Evolutionary conservation across 2,329 filamentous ascomycete genomes (phyloP), one percentile per base, ranked within the genome.

Genomic region (Penicillium brasilianum): DNA sequence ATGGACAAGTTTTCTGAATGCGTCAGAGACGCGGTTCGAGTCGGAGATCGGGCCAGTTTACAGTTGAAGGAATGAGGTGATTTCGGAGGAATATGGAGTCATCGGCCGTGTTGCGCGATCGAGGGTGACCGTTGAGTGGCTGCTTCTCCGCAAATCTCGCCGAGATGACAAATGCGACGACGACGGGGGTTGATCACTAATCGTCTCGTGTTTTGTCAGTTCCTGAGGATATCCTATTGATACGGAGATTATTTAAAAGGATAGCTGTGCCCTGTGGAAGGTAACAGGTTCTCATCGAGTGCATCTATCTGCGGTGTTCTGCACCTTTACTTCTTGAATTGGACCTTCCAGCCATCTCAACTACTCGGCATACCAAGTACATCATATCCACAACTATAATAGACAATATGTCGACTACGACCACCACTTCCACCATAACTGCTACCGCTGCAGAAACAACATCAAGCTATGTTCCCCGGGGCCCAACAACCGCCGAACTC

Each of bases 401-500:
- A 49, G 52, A 54, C 39, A 55, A 46, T 18, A 49, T 39, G 25
- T 41, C 62, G 13, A 80, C 68, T 9, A 72, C 62, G 52, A 72
- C 64, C 48, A 75, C 61, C 44, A 66, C 59, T 10, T 67, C 69
- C 11, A 60, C 56, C 25, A 61, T 69, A 41, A 73, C 50, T 25
- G 32, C 54, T 5, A 43, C 55, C 18, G n/a, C 8, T 3, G 53
- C 39, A 34, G 32, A 34, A 34, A 9, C 11, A 30, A 25, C 56
- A 20, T 36, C 78, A 46, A 66, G 69, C 52, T 77, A 73, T 54
- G 75, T 84, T 46, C 84, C 86, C 18, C 80, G 86, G 59, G 90
- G 90, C 63, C 81, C 86, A 65, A 85, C 90, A 61, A 81, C 81
- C 50, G 84, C 88, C 10, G 76, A 75, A n/a, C 80, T 93, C 34